Evolutionary conservation across 805 yeast species (phyloP), one percentile per base, ranked within the genome.

Genomic region (Yamadazyma akitaensis): DNA sequence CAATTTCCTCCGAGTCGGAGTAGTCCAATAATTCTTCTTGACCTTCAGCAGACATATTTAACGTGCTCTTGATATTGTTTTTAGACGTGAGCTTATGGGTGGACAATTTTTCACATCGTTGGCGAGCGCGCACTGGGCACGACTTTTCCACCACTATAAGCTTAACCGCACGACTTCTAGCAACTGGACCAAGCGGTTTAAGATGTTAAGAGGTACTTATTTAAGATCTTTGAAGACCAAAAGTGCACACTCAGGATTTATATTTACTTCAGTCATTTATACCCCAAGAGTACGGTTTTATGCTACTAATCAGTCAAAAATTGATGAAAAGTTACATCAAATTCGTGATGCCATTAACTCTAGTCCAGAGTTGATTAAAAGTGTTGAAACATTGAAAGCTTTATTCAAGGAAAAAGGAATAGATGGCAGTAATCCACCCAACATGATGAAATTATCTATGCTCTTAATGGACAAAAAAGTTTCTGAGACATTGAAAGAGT

Each of bases 11-110:
- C 69, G 95, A 87, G 68, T 94, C 99, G 68, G 97, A 91, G 83
- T 94, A 94, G 70, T 94, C 99, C 74, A 94, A 84, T 68, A 94
- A 82, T 80, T 94, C 99, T 87, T 94, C 99, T 86, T 92, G 98
- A 64, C 94, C 95, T 80, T 87, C 95, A 85, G 88, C 87, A 47
- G 96, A 88, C 96, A 88, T 87, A 43, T 37, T 45, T 40, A 44
- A 34, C 39, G 37, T 38, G 24, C 37, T 43, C 32, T 30, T 17
- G 41, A 19, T 43, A 28, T 41, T 30, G 35, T 40, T 30, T n/a
- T 40, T 7, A 34, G 25, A 26, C 21, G 36, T 21, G 24, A 28
- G 28, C 16, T 25, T 13, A 19, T 33, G 34, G 19, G 37, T 33
- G 37, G 47, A 44, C 42, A 39, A 44, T 32, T 43, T 43, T 43